These are phyloP conservation scores for Escovopsis sp. DNA, from an alignment of 2,329 filamentous ascomycete species.

Conservation along the genomic window DNA sequence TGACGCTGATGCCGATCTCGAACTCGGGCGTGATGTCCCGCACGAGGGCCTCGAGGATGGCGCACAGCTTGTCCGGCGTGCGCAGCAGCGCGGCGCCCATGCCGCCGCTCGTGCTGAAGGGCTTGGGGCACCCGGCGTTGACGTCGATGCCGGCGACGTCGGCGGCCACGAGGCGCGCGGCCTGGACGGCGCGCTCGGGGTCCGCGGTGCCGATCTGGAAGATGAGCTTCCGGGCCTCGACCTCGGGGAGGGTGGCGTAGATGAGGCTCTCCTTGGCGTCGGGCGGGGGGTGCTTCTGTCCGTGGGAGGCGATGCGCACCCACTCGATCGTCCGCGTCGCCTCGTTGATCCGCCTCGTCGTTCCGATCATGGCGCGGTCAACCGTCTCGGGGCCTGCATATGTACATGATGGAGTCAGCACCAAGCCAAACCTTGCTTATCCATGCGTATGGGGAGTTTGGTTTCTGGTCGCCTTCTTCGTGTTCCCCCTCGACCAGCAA, in stretches of 20 bases:
- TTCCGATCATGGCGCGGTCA: conserved; percentile 81
- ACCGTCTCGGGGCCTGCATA: conserved; percentile 73
- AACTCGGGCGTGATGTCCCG: conserved; percentile 59
- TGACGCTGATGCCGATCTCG: conserved; percentile 89
- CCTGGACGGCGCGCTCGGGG: conserved; percentile 67
- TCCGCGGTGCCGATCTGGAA: conserved; percentile 87
- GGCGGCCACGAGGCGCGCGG: conserved; percentile 66
- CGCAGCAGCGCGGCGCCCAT: conserved; percentile 89
- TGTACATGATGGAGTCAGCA: conserved; percentile 1
- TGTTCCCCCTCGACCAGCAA: background rate
- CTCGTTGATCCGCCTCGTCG: conserved; percentile 60
- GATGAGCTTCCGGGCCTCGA: conserved; percentile 61
- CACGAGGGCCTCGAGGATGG: conserved; percentile 73
- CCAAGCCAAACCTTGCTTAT: too few relatives aligned
- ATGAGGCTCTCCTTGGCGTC: conserved; percentile 53
- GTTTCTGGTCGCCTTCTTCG: background rate
- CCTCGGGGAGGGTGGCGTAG: conserved; percentile 65
- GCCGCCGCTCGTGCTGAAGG: conserved; percentile 81
- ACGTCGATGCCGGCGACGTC: conserved; percentile 93
- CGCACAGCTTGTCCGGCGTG: conserved; percentile 68
- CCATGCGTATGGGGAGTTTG: too few relatives aligned
- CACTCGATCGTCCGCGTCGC: conserved; percentile 72
- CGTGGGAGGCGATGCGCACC: conserved; percentile 59
- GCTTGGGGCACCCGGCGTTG: conserved; percentile 96
- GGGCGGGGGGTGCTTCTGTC: conserved; percentile 38